Evolutionary conservation across 1,139 yeast genomes (phyloP).

Genomic region (Scheffersomyces segobiensis): DNA sequence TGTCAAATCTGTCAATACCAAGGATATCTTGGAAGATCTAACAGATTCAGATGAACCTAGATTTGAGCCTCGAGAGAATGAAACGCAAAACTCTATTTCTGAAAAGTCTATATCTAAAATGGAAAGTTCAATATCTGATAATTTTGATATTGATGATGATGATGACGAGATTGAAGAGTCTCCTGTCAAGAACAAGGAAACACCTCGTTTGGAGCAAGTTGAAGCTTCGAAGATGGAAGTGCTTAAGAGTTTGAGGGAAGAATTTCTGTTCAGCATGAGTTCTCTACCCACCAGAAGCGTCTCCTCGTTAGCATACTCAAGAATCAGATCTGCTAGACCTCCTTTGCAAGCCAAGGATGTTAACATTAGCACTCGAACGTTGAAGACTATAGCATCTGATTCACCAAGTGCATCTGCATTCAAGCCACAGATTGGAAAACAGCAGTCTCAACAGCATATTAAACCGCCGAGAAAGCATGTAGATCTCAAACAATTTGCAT

Average conservation of each 20-base stretch:
- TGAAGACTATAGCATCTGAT: neutral
- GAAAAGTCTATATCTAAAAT: conserved; percentile 2
- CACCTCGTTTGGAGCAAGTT: neutral
- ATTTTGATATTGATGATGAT: conserved; percentile 24
- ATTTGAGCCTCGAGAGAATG: conserved; percentile 5
- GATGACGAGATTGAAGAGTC: conserved; percentile 48
- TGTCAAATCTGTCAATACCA: conserved; percentile 8
- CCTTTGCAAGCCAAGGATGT: neutral
- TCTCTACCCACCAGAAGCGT: neutral
- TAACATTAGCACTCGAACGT: neutral
- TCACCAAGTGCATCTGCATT: neutral
- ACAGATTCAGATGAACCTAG: conserved; percentile 18
- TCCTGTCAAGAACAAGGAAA: conserved; percentile 27
- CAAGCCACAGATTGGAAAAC: neutral
- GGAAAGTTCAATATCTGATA: neutral
- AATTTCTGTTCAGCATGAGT: conserved; percentile 22
- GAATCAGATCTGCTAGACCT: neutral
- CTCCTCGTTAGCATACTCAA: neutral
- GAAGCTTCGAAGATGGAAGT: neutral
- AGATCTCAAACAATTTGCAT: conserved; percentile 20
- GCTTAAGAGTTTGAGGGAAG: conserved; percentile 21
- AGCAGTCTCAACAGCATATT: neutral
- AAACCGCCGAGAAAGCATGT: neutral
- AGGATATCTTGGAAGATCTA: conserved; percentile 18
- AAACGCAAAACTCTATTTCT: neutral